Evolutionary conservation across 1,139 yeast genomes (phyloP).

Genomic region (Geotrichum europaeum): DNA sequence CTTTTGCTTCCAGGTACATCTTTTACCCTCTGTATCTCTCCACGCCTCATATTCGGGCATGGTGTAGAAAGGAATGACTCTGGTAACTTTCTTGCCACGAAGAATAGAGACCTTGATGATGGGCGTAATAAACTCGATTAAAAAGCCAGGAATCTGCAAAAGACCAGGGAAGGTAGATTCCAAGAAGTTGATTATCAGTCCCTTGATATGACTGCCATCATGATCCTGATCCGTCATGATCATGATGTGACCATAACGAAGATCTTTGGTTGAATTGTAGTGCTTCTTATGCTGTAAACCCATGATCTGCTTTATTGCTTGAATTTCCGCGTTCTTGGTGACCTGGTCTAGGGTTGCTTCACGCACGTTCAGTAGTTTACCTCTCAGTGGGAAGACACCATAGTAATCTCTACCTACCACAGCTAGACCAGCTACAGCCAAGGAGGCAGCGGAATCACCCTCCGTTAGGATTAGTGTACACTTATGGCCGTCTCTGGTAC

Average conservation of each 20-base stretch:
- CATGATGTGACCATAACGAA: conserved; percentile 96
- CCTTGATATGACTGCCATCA: conserved; percentile 98
- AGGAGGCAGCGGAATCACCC: conserved; percentile 93
- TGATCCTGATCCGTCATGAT: conserved; percentile 99
- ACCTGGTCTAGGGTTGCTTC: conserved; percentile 95
- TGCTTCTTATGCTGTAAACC: conserved; percentile 90
- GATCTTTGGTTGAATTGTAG: conserved; percentile 64
- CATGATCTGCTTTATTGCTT: conserved; percentile 90
- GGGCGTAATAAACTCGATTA: conserved; percentile 93
- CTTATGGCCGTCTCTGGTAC: conserved; percentile 84
- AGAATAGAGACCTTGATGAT: conserved; percentile 83
- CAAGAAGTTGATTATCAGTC: conserved; percentile 85
- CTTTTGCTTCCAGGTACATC: conserved; percentile 83
- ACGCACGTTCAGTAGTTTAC: conserved; percentile 89
- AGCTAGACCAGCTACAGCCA: conserved; percentile 90
- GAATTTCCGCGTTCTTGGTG: conserved; percentile 86
- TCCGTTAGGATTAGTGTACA: conserved; percentile 93
- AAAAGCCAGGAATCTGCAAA: conserved; percentile 82
- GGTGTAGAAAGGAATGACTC: conserved; percentile 71
- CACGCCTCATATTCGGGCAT: conserved; percentile 96
- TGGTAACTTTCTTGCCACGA: conserved; percentile 51
- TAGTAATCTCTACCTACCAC: conserved; percentile 94
- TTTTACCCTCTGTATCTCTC: conserved; percentile 78
- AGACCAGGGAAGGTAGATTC: conserved; percentile 95
- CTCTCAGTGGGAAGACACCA: conserved; percentile 94